These are phyloP conservation scores for Fomitopsis pulvina DNA, from an alignment of 768 basidiomycete species.

Conservation along the genomic window DNA sequence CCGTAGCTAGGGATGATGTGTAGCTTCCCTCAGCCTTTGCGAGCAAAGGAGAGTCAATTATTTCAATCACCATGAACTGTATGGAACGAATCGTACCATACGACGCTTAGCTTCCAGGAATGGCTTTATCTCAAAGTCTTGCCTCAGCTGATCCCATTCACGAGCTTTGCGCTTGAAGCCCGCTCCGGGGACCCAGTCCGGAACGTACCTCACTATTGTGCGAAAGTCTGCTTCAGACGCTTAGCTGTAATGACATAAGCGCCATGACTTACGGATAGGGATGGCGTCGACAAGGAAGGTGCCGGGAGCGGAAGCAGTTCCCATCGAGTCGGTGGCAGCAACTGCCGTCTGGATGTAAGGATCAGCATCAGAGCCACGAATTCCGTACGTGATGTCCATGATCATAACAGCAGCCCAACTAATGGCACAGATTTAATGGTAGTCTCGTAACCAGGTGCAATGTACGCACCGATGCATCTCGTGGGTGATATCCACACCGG, in stretches of 20 bases:
- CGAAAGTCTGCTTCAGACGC: background rate
- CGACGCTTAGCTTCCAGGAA: background rate
- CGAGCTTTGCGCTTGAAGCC: slow-evolving; percentile 12
- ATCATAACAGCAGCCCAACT: slow-evolving; percentile 18
- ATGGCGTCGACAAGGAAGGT: slow-evolving; percentile 12
- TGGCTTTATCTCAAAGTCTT: background rate
- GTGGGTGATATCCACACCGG: slow-evolving; percentile 31
- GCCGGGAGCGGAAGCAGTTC: slow-evolving; percentile 3
- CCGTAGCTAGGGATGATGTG: background rate
- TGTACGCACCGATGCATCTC: slow-evolving; percentile 29
- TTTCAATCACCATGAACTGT: background rate
- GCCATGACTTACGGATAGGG: slow-evolving; percentile 8
- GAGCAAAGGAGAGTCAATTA: background rate
- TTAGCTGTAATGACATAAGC: background rate
- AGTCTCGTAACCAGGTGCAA: background rate
- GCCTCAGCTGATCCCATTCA: background rate
- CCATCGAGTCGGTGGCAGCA: background rate
- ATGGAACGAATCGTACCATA: background rate
- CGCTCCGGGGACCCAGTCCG: slow-evolving; percentile 16
- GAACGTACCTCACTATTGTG: slow-evolving; percentile 18
- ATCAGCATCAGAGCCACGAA: slow-evolving; percentile 2
- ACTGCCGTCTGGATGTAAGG: slow-evolving; percentile 11
- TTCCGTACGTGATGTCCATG: slow-evolving; percentile 19
- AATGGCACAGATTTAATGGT: too few relatives aligned
- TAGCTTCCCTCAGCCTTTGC: background rate